phyloP scores from a whole-genome alignment of 192 early-diverging fungal species.

The Gonapodya sp. region DNA sequence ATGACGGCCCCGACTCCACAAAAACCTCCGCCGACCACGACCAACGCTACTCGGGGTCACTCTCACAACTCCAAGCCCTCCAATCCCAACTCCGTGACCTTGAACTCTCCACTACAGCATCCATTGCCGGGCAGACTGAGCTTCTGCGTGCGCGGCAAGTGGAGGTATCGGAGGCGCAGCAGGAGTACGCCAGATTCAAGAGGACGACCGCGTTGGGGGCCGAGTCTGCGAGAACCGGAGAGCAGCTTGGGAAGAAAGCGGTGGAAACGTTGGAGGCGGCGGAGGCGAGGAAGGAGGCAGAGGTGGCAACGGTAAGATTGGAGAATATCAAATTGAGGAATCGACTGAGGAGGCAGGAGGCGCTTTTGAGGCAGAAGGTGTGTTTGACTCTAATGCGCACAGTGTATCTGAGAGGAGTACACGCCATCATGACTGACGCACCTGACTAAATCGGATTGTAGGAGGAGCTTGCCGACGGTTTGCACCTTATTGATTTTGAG shows the following conservation, averaged over 20 bases:
- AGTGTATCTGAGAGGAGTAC: too few species aligned
- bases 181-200: constrained; percentile 43
- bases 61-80: constrained; percentile 27
- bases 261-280: constrained; percentile 35
- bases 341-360: constrained; percentile 39
- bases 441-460: constrained; percentile 9
- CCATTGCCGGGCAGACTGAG: constrained; percentile 29
- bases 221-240: constrained; percentile 44
- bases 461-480: constrained; percentile 54
- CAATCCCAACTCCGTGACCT: constrained; percentile 25
- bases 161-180: constrained; percentile 29
- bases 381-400: too few species aligned
- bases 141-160: constrained; percentile 30
- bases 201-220: constrained; percentile 29
- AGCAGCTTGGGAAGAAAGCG: constrained; percentile 30
- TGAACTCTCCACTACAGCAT: constrained; percentile 25
- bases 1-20: constrained; percentile 39
- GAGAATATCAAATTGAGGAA: constrained; percentile 54
- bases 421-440: too few species aligned
- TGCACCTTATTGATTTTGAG: constrained; percentile 57
- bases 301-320: constrained; percentile 42
- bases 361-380: constrained; percentile 42
- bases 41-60: constrained; percentile 35
- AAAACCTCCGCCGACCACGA: constrained; percentile 40
- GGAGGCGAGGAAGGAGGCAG: constrained; percentile 43